Base-by-base conservation (phyloP, 257 asterid genomes). In the Ajuga chamaepitys region DNA sequence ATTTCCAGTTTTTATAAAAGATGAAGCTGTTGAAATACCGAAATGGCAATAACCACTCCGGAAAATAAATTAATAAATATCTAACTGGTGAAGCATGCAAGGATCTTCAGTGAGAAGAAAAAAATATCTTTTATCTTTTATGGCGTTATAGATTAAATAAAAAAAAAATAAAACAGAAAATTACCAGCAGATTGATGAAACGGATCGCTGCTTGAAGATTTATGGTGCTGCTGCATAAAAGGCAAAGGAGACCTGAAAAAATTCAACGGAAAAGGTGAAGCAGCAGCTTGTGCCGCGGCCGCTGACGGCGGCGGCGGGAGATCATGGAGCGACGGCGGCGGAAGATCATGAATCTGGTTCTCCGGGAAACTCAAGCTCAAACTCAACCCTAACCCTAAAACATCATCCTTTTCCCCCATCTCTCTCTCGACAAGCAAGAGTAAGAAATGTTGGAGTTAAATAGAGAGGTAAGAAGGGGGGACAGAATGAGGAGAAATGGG, bases 401-500 rank as follows among this genome's bases (percentile, higher is more conserved):
- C 87, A 79, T 81, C 88, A 38, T 78, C 86, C 65, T 74, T 79
- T 18, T 76, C 91, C 64, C 73, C 82, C 97, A 88, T 58, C 48
- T 69, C 64, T 45, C 73, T 40, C 26, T 16, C 25, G 32, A 25
- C 34, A 12, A 50, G 17, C 21, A 13, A 17, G 50, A 28, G 30
- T 9, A 58, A 62, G 51, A 62, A 20, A 34, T 74, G 12, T 24
- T 37, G 26, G 59, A 45, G 45, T 32, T 56, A 67, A 56, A 67
- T 46, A 54, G 64, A 21, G 70, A 30, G 50, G 12, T 7, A 11
- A 18, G 24, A 10, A 32, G 53, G 71, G 83, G 92, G 80, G 93
- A 82, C 95, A 87, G 84, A 81, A 85, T 46, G 95, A 85, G 80
- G 85, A 83, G 87, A 85, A 74, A 76, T 70, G 85, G 86, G 81